A percentile compares a stretch with the other conserved stretches of the same genome.
Conservation (phyloP, 768 basidiomycete species). For the Hericium alpestre region DNA sequence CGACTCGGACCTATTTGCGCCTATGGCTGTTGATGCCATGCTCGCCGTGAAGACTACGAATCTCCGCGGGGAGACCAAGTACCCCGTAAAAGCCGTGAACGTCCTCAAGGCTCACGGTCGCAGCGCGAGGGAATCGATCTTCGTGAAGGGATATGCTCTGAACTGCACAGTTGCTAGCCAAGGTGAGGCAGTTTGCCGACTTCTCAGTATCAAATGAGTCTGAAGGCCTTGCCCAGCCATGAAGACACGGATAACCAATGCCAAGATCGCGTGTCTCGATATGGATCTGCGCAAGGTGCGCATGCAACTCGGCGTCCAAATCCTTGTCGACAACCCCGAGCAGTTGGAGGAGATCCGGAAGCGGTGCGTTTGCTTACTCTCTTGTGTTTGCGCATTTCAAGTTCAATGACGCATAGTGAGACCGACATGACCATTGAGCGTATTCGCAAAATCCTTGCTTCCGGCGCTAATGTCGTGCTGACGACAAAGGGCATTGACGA, state of each 20-base stretch:
- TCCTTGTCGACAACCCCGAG: slow-evolving; percentile 91
- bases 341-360: slow-evolving; percentile 94
- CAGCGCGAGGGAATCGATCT: slow-evolving; percentile 89
- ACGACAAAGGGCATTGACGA: slow-evolving; percentile 99
- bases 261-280: slow-evolving; percentile 97
- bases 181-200: slow-evolving; percentile 41
- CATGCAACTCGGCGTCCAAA: slow-evolving; percentile 97
- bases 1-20: slow-evolving; percentile 95
- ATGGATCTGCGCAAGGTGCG: slow-evolving; percentile 94
- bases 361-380: slow-evolving; percentile 39
- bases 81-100: slow-evolving; percentile 98
- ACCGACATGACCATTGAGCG: slow-evolving; percentile 92
- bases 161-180: slow-evolving; percentile 99
- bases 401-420: slow-evolving; percentile 47
- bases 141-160: slow-evolving; percentile 91
- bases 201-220: not conserved
- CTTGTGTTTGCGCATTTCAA: not conserved
- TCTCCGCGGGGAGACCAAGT: slow-evolving; percentile 89
- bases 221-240: slow-evolving; percentile 51
- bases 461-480: slow-evolving; percentile 93
- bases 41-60: slow-evolving; percentile 93
- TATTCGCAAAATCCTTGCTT: slow-evolving; percentile 88
- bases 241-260: slow-evolving; percentile 88
- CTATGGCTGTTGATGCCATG: slow-evolving; percentile 99
- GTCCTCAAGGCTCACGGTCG: slow-evolving; percentile 95